phyloP scores from a whole-genome alignment of 2,329 filamentous ascomycete genomes.

The Nemania bipapillata region DNA sequence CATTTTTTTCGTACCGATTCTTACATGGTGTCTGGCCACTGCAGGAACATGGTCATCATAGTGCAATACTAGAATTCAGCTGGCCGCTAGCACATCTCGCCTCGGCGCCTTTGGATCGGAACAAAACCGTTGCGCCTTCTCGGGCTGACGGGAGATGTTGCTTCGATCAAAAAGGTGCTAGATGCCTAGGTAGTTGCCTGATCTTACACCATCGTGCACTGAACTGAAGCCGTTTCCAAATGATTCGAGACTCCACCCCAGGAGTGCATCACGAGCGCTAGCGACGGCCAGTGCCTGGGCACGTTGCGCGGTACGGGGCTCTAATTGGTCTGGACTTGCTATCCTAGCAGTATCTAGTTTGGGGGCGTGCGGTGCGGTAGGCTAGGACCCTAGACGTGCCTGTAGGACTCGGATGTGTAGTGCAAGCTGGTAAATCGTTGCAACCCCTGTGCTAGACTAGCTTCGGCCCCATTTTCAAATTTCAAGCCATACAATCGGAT shows the following conservation, averaged over 20 bases:
- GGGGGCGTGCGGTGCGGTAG: no score
- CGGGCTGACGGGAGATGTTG: neutral
- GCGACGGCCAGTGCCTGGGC: conserved; percentile 6
- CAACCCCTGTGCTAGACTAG: neutral
- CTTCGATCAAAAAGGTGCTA: conserved; percentile 2
- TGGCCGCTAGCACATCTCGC: neutral
- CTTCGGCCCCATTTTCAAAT: conserved; percentile 22
- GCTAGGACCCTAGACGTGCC: neutral
- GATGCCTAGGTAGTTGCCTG: neutral
- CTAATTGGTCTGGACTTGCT: conserved; percentile 23
- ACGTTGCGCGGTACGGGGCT: conserved; percentile 23
- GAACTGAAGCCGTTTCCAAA: conserved; percentile 3
- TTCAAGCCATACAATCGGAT: conserved; percentile 29
- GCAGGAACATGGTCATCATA: conserved; percentile 28
- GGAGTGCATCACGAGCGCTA: neutral
- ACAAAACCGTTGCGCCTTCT: neutral
- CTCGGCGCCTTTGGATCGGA: neutral
- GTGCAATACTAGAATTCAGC: conserved; percentile 3
- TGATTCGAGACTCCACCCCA: conserved; percentile 5
- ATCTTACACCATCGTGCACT: neutral
- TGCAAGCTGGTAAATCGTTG: neutral
- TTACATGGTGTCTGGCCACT: conserved; percentile 20
- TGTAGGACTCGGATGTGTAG: neutral
- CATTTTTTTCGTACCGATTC: neutral
- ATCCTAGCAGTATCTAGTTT: neutral